Evolutionary conservation across 1,284 basidiomycete species (phyloP).

Genomic region (Cutaneotrichosporon mucoides): DNA sequence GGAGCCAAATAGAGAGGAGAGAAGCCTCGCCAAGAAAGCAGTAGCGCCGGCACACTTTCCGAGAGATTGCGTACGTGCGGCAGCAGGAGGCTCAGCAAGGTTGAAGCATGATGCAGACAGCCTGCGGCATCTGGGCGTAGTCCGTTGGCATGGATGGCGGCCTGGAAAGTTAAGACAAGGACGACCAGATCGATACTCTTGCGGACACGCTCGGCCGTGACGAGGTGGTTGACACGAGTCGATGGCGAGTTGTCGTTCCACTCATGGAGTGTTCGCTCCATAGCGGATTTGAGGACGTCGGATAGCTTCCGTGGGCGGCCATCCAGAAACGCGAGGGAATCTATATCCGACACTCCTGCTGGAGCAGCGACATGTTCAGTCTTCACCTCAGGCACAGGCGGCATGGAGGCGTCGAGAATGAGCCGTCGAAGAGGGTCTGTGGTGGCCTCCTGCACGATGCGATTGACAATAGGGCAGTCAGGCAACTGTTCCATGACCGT

Average conservation of each 20-base stretch:
- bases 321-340: constrained; percentile 21
- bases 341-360: constrained; percentile 38
- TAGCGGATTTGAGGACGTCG: constrained; percentile 57
- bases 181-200: constrained; percentile 65
- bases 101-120: constrained; percentile 15
- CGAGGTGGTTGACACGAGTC: constrained; percentile 15
- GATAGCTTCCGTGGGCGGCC: constrained; percentile 64
- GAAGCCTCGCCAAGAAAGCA: constrained; percentile 60
- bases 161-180: constrained; percentile 64
- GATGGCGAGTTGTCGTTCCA: constrained; percentile 51
- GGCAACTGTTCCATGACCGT: constrained; percentile 53
- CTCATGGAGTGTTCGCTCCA: constrained; percentile 56
- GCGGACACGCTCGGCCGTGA: constrained; percentile 61
- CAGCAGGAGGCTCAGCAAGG: constrained; percentile 19
- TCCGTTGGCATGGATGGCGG: constrained; percentile 61
- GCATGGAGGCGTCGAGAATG: constrained; percentile 62
- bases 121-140: constrained; percentile 44
- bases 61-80: constrained; percentile 16
- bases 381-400: constrained; percentile 27
- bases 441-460: constrained; percentile 58
- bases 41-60: constrained; percentile 21
- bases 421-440: constrained; percentile 64
- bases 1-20: constrained; percentile 56
- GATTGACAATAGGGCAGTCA: constrained; percentile 61
- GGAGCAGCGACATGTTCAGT: background rate